phyloP scores from a whole-genome alignment of 768 basidiomycete species.

The Mycena filopes region DNA sequence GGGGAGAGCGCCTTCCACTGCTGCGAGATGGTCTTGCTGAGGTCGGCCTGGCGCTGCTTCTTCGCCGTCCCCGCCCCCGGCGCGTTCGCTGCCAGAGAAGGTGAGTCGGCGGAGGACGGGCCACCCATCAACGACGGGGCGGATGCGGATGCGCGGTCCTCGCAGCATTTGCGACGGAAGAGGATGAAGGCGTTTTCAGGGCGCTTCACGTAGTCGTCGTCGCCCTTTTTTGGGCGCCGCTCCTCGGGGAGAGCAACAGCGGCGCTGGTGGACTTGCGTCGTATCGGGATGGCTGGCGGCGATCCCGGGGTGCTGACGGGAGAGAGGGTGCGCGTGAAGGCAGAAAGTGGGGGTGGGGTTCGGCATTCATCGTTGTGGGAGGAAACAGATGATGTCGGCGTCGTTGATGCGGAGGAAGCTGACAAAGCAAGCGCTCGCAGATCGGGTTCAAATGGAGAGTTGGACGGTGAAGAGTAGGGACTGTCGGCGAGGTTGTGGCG shows the following conservation, averaged over 20 bases:
- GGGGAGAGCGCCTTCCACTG: constrained; percentile 77
- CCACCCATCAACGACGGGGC: constrained; percentile 13
- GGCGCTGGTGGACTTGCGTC: constrained; percentile 15
- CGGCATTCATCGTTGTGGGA: constrained; percentile 56
- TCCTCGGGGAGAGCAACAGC: constrained; percentile 40
- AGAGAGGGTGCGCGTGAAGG: constrained; percentile 28
- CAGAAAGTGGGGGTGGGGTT: constrained; percentile 49
- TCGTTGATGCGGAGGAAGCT: constrained; percentile 40
- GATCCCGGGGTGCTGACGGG: constrained; percentile 10
- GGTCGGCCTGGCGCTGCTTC: constrained; percentile 82
- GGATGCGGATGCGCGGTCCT: constrained; percentile 55
- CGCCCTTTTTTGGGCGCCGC: constrained; percentile 74
- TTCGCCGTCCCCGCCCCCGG: too few species aligned
- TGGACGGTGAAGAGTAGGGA: constrained; percentile 72
- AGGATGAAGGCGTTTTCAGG: constrained; percentile 79
- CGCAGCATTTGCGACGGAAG: constrained; percentile 83
- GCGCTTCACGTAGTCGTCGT: constrained; percentile 86
- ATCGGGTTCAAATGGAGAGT: constrained; percentile 82
- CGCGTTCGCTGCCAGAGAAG: constrained; percentile 22
- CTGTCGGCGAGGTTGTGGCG: constrained; percentile 72
- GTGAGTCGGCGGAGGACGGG: constrained; percentile 22
- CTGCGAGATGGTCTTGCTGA: constrained; percentile 84
- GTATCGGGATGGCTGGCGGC: background rate
- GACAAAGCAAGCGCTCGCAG: constrained; percentile 60
- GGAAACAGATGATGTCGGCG: constrained; percentile 46